Evolutionary conservation across 106 monocot genomes (phyloP).

Genomic region (Chionographis japonica): DNA sequence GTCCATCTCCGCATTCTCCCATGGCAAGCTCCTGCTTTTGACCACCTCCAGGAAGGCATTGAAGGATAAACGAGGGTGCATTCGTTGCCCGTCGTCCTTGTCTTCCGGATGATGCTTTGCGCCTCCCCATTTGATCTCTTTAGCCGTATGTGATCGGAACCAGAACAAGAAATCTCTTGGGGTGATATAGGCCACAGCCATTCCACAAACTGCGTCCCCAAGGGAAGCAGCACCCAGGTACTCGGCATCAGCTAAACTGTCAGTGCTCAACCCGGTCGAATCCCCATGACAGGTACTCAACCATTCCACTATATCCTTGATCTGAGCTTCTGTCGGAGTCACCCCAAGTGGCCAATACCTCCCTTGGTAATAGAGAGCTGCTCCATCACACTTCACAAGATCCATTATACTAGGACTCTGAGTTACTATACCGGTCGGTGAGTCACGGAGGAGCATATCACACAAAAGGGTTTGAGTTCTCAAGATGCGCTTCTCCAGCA

Average conservation of each 20-base stretch:
- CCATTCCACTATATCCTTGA: slow-evolving; percentile 85
- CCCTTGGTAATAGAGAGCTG: slow-evolving; percentile 75
- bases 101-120: slow-evolving; percentile 96
- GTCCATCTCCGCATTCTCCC: slow-evolving; percentile 99
- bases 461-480: slow-evolving; percentile 85
- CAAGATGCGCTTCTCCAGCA: slow-evolving; percentile 85
- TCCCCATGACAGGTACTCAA: slow-evolving; percentile 55
- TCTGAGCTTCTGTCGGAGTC: slow-evolving; percentile 64
- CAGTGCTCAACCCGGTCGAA: slow-evolving; percentile 86
- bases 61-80: slow-evolving; percentile 93
- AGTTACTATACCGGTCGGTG: slow-evolving; percentile 73
- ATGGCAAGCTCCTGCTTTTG: slow-evolving; percentile 81
- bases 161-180: slow-evolving; percentile 79
- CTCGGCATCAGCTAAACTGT: slow-evolving; percentile 83
- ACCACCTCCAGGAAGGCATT: slow-evolving; percentile 94
- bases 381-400: slow-evolving; percentile 91
- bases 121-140: slow-evolving; percentile 96
- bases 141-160: slow-evolving; percentile 92
- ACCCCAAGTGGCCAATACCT: slow-evolving; percentile 73
- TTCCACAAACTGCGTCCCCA: slow-evolving; percentile 85
- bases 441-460: slow-evolving; percentile 87
- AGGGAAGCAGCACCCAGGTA: slow-evolving; percentile 65
- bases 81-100: slow-evolving; percentile 81
- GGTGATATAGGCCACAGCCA: slow-evolving; percentile 85
- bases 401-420: slow-evolving; percentile 97